These are phyloP conservation scores for Xylariaceae sp. DNA, from an alignment of 2,329 filamentous ascomycete species.

Conservation along the genomic window DNA sequence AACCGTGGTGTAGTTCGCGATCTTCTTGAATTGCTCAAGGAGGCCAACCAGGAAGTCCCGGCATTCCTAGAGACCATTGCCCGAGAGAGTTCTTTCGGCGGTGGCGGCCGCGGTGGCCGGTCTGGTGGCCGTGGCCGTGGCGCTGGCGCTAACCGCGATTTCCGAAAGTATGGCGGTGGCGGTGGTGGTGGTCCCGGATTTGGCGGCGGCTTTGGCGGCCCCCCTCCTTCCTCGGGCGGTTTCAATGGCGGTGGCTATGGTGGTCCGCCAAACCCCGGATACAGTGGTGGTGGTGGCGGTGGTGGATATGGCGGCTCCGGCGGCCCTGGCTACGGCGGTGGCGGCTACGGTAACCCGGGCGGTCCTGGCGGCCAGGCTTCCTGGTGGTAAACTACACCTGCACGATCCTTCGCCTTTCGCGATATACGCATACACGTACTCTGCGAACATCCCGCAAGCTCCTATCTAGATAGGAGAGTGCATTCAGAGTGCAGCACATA, in stretches of 20 bases:
- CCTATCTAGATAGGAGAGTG: constrained; percentile 11
- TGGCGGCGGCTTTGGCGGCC: constrained; percentile 33
- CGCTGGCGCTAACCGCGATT: constrained; percentile 72
- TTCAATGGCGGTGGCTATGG: constrained; percentile 44
- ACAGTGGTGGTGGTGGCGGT: constrained; percentile 40
- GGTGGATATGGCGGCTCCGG: constrained; percentile 38
- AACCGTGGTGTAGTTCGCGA: constrained; percentile 98
- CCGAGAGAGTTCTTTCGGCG: constrained; percentile 81
- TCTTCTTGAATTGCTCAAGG: constrained; percentile 94
- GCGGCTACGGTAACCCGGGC: constrained; percentile 44
- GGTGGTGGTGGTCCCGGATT: constrained; percentile 44
- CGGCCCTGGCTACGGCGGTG: constrained; percentile 44
- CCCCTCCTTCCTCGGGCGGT: constrained; percentile 36
- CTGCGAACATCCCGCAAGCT: constrained; percentile 1
- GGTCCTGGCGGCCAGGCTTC: constrained; percentile 58
- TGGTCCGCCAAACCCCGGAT: constrained; percentile 39
- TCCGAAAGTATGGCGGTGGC: constrained; percentile 69
- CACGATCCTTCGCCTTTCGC: constrained; percentile 3
- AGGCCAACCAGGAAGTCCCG: constrained; percentile 96
- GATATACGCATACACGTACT: background rate
- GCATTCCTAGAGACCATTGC: constrained; percentile 95
- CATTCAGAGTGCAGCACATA: constrained; percentile 27
- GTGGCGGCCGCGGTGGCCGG: constrained; percentile 56
- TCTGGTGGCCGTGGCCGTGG: constrained; percentile 71
- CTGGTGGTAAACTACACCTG: constrained; percentile 55